phyloP scores from a whole-genome alignment of 352 stramenopile genomes.

The Globisporangium uncinulatum region DNA sequence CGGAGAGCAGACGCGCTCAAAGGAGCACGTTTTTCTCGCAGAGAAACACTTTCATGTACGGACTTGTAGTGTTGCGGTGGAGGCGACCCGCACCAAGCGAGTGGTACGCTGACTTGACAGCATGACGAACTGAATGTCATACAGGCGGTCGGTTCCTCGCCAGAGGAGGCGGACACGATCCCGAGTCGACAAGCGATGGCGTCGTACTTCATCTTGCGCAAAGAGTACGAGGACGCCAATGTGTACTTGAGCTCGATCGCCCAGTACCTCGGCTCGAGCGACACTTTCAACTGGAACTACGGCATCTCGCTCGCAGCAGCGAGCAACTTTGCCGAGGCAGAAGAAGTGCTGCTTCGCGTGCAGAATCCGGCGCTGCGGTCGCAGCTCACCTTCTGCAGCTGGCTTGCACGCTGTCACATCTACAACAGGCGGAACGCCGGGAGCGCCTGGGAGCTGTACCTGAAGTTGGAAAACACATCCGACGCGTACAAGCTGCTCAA shows the following conservation, averaged over 20 bases:
- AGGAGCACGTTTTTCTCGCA: conserved; percentile 67
- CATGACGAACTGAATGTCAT: background rate
- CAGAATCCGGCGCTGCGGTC: conserved; percentile 22
- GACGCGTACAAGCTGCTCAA: conserved; percentile 50
- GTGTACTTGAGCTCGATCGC: conserved; percentile 68
- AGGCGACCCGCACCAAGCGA: no score
- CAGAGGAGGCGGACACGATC: conserved; percentile 57
- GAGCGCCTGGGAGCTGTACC: conserved; percentile 61
- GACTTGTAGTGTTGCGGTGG: no score
- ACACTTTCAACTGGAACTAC: conserved; percentile 83
- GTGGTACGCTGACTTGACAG: no score
- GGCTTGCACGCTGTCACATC: conserved; percentile 60
- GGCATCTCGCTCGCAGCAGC: conserved; percentile 46
- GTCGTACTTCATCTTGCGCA: conserved; percentile 60
- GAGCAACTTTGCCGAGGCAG: conserved; percentile 39
- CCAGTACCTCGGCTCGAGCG: conserved; percentile 39
- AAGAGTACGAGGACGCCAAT: conserved; percentile 54
- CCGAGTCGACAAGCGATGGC: conserved; percentile 66
- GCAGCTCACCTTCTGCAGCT: conserved; percentile 39
- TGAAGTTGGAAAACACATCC: conserved; percentile 41
- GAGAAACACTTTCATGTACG: conserved; percentile 64
- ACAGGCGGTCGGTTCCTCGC: conserved; percentile 36
- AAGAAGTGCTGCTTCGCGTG: conserved; percentile 51
- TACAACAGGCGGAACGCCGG: conserved; percentile 17
- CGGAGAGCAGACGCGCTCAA: conserved; percentile 46